Evolutionary conservation across 2,329 filamentous ascomycete genomes (phyloP).

Genomic region (Lecanoromycetidae sp.): DNA sequence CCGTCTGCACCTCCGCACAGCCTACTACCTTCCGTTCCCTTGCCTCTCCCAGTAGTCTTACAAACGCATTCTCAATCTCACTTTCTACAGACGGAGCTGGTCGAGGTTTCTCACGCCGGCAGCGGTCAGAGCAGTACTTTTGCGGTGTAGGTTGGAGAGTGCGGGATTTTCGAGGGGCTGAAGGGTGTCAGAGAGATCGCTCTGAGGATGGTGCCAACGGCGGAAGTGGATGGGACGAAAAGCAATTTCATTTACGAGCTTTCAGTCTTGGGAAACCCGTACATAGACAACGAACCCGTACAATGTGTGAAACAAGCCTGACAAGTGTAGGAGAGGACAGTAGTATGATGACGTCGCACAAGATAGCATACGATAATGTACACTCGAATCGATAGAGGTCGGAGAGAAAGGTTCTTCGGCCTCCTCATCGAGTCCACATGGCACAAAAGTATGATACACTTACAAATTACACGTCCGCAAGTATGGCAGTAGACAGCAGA

Average conservation of each 20-base stretch:
- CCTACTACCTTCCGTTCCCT: background rate
- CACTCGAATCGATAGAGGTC: no score
- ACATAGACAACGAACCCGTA: no score
- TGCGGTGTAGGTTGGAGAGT: constrained; percentile 5
- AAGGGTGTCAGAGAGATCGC: background rate
- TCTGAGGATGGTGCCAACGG: background rate
- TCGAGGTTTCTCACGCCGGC: constrained; percentile 7
- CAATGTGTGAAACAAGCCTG: no score
- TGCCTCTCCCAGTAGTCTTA: background rate
- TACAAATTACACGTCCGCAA: constrained; percentile 17
- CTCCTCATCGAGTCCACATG: no score
- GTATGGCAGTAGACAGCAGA: constrained; percentile 13
- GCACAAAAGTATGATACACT: background rate
- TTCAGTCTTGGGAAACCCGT: no score
- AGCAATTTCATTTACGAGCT: no score
- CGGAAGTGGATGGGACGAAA: background rate
- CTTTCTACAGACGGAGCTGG: background rate
- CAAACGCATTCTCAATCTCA: constrained; percentile 9
- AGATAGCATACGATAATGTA: no score
- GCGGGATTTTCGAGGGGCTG: constrained; percentile 7
- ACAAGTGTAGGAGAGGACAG: no score
- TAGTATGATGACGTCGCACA: no score
- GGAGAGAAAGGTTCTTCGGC: background rate
- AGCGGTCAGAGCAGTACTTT: constrained; percentile 16
- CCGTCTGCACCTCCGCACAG: constrained; percentile 11